These are phyloP conservation scores for Sporisorium exsertum DNA, from an alignment of 1,284 basidiomycete genomes.

Conservation along the genomic window DNA sequence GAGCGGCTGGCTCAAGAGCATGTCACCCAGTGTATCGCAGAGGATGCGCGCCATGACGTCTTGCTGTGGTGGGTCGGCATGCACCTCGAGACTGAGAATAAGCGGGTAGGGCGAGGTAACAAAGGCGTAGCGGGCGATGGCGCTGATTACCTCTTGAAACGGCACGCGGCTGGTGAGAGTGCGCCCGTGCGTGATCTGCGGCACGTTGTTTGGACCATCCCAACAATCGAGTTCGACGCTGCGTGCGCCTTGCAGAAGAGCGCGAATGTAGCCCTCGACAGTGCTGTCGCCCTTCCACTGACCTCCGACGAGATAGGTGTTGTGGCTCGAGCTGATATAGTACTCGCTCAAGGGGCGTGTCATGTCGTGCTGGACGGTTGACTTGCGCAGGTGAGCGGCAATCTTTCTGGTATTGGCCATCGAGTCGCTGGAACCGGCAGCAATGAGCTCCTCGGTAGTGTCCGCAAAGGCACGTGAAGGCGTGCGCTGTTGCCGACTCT, in stretches of 20 bases:
- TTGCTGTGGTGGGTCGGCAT: constrained; percentile 86
- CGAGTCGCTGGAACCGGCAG: constrained; percentile 39
- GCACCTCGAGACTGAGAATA: constrained; percentile 93
- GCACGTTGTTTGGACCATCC: constrained; percentile 78
- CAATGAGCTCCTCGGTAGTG: constrained; percentile 43
- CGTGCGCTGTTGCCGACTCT: constrained; percentile 18
- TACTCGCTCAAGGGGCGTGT: constrained; percentile 86
- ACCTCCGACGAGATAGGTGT: constrained; percentile 94
- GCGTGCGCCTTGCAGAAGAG: constrained; percentile 87
- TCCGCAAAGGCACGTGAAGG: constrained; percentile 45
- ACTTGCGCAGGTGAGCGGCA: constrained; percentile 42
- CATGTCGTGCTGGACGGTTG: constrained; percentile 72
- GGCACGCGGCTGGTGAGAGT: constrained; percentile 90
- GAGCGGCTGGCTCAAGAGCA: constrained; percentile 71
- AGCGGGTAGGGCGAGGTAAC: constrained; percentile 92
- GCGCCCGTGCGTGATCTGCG: constrained; percentile 82
- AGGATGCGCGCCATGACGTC: constrained; percentile 84
- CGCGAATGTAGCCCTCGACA: constrained; percentile 94
- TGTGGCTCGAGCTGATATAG: constrained; percentile 93
- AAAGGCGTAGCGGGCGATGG: constrained; percentile 92
- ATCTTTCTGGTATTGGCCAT: constrained; percentile 37
- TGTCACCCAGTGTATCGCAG: constrained; percentile 80
- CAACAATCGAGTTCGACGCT: constrained; percentile 90
- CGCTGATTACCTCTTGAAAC: constrained; percentile 84
- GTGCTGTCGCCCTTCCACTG: constrained; percentile 94